These are phyloP conservation scores for Zygoascus sp. DNA, from an alignment of 1,139 yeast genomes.

Conservation along the genomic window DNA sequence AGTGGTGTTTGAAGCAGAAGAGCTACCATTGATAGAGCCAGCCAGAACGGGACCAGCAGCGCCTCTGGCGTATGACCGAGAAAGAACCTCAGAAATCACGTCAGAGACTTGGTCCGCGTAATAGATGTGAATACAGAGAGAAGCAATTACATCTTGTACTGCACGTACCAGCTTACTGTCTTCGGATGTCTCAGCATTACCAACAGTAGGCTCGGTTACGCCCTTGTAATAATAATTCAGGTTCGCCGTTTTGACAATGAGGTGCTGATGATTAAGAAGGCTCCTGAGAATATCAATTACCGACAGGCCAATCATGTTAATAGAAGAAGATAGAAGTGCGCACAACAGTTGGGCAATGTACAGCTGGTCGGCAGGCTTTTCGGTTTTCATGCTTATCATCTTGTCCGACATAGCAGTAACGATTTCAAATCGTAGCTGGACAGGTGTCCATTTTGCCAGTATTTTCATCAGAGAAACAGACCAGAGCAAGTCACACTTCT, in stretches of 20 bases:
- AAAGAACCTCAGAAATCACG: conserved; percentile 50
- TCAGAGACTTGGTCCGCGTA: conserved; percentile 80
- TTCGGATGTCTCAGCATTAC: not conserved
- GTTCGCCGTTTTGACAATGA: conserved; percentile 34
- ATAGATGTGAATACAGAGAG: conserved; percentile 66
- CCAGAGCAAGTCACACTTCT: conserved; percentile 42
- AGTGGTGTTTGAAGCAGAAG: not conserved
- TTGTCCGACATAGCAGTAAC: conserved; percentile 42
- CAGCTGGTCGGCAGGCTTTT: conserved; percentile 41
- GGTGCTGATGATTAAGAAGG: conserved; percentile 55
- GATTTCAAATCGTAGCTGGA: conserved; percentile 70
- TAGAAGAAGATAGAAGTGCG: conserved; percentile 68
- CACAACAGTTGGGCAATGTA: conserved; percentile 53
- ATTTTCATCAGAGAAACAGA: conserved; percentile 54
- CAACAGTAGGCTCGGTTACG: not conserved
- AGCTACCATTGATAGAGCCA: not conserved
- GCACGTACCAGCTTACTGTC: conserved; percentile 22
- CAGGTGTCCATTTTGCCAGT: conserved; percentile 75
- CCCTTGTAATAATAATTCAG: conserved; percentile 14
- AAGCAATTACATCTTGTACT: conserved; percentile 46
- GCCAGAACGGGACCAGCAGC: not conserved
- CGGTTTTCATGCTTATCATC: conserved; percentile 29
- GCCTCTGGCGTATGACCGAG: not conserved
- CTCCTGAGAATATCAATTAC: conserved; percentile 76
- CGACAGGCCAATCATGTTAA: conserved; percentile 83